Evolutionary conservation across 352 stramenopile genomes (phyloP).

Genomic region (Pythium rishiriense): DNA sequence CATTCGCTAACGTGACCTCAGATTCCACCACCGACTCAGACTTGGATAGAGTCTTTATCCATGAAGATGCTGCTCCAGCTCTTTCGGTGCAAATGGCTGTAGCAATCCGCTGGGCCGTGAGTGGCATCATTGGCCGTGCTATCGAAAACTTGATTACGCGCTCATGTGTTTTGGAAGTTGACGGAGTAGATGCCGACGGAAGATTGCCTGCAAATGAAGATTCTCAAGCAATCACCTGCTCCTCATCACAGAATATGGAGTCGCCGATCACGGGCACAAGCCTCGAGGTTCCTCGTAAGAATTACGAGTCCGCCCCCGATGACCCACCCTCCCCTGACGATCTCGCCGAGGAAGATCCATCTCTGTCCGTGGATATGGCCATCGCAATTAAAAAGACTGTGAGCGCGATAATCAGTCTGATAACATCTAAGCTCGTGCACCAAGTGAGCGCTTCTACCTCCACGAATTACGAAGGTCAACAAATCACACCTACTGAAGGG

Average conservation of each 20-base stretch:
- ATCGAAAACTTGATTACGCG: conserved; percentile 29
- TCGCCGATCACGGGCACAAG: neutral
- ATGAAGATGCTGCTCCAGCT: neutral
- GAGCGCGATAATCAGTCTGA: conserved; percentile 42
- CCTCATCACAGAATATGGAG: neutral
- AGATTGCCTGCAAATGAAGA: too few relatives aligned
- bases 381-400: conserved; percentile 47
- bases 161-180: too few relatives aligned
- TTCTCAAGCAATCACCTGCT: neutral
- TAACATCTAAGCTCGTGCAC: conserved; percentile 13
- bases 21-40: neutral
- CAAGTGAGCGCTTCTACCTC: neutral
- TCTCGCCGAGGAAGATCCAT: neutral
- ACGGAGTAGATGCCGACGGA: too few relatives aligned
- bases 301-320: neutral
- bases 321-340: neutral
- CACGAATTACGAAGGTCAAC: neutral
- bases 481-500: neutral
- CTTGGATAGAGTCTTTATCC: neutral
- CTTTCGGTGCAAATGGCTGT: conserved; percentile 35
- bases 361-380: conserved; percentile 37
- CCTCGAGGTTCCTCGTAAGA: neutral
- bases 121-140: conserved; percentile 41
- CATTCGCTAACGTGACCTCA: neutral
- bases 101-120: conserved; percentile 39